phyloP scores from a whole-genome alignment of 2,329 filamentous ascomycete genomes.

The Fusarium caatingaense region DNA sequence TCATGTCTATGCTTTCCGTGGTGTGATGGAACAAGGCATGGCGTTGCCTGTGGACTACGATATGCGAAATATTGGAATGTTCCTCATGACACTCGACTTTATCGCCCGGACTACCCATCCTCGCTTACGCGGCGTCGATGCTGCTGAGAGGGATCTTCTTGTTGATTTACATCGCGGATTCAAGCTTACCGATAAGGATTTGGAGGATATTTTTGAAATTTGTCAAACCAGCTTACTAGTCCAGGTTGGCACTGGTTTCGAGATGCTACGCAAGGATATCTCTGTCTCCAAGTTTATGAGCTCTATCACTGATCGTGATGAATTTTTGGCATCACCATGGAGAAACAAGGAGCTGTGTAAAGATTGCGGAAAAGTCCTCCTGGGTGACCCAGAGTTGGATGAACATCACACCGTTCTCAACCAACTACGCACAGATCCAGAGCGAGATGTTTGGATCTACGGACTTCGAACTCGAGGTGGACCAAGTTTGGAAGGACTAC shows the following conservation, averaged over 20 bases:
- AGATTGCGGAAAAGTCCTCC: rapidly evolving
- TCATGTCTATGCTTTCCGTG: background rate
- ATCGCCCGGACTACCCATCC: background rate
- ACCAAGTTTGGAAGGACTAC: background rate
- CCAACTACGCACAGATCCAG: background rate
- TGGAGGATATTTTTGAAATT: background rate
- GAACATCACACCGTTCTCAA: background rate
- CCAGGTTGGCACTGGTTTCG: background rate
- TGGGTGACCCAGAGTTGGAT: background rate
- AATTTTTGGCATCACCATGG: background rate
- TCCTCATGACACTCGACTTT: background rate
- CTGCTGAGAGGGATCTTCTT: background rate
- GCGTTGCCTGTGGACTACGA: background rate
- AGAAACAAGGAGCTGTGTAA: background rate
- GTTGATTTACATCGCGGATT: background rate
- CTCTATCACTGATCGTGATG: background rate
- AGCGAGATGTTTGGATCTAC: background rate
- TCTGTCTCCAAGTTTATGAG: background rate
- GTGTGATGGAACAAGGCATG: background rate
- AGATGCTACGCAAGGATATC: background rate
- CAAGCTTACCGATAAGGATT: background rate
- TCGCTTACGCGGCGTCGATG: background rate
- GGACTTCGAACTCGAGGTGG: background rate
- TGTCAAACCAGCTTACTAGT: background rate
- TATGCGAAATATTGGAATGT: background rate